Conservation (phyloP, 768 basidiomycete genomes). For the Thelephora aurantiotincta region DNA sequence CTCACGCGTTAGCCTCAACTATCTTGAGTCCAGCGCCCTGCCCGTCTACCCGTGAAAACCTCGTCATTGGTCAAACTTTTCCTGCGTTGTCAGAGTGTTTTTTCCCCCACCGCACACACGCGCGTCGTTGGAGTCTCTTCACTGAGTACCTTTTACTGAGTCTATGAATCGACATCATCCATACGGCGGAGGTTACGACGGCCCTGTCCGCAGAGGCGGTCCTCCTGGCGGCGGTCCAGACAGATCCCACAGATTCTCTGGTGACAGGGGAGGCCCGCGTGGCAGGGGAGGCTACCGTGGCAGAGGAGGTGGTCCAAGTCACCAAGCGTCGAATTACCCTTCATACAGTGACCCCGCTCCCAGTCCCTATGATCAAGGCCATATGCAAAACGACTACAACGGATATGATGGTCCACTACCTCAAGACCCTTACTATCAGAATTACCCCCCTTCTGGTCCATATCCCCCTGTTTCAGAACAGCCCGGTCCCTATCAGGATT, state of each 20-base stretch:
- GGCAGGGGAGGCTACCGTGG: slow-evolving; percentile 32
- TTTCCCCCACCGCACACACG: too few species aligned
- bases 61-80: too few species aligned
- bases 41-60: too few species aligned
- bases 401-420: slow-evolving; percentile 45
- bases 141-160: slow-evolving; percentile 12
- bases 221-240: slow-evolving; percentile 56
- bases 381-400: slow-evolving; percentile 55
- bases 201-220: slow-evolving; percentile 44
- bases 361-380: slow-evolving; percentile 50
- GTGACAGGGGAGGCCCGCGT: slow-evolving; percentile 41
- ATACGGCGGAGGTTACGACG: slow-evolving; percentile 58
- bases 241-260: slow-evolving; percentile 43
- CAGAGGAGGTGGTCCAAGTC: slow-evolving; percentile 10
- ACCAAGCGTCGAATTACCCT: slow-evolving; percentile 19
- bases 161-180: slow-evolving; percentile 86
- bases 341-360: slow-evolving; percentile 37
- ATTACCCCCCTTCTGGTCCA: slow-evolving; percentile 39
- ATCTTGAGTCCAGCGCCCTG: too few species aligned
- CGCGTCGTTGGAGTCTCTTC: too few species aligned
- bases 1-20: too few species aligned
- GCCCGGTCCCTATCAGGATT: slow-evolving; percentile 43
- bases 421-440: slow-evolving; percentile 59
- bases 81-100: too few species aligned
- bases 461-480: slow-evolving; percentile 30